Evolutionary conservation across 2,329 filamentous ascomycete species (phyloP).

Genomic region (Domatiomyces globalis): DNA sequence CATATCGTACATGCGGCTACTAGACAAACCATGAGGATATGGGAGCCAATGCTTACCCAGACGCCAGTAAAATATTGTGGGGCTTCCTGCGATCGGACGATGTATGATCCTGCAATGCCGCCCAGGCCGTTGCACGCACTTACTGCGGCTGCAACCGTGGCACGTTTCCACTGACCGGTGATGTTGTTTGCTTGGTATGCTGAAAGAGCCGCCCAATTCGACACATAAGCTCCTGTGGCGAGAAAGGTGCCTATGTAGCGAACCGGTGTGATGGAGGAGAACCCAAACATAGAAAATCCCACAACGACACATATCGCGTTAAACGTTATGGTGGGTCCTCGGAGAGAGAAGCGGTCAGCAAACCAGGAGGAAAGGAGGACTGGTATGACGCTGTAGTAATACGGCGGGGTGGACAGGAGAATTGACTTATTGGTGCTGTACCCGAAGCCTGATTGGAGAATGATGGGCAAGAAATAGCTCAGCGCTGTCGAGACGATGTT

Average conservation of each 20-base stretch:
- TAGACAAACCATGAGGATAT: slow-evolving; percentile 16
- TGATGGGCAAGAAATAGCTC: slow-evolving; percentile 27
- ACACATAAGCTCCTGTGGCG: slow-evolving; percentile 20
- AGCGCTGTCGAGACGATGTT: slow-evolving; percentile 4
- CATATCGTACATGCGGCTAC: slow-evolving; percentile 12
- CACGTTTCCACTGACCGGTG: slow-evolving; percentile 20
- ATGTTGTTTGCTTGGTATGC: slow-evolving; percentile 24
- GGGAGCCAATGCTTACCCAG: slow-evolving; percentile 49
- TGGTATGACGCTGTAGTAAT: slow-evolving; percentile 24
- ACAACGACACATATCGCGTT: slow-evolving; percentile 8
- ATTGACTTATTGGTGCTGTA: slow-evolving; percentile 23
- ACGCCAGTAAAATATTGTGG: slow-evolving; percentile 51
- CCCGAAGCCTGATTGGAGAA: slow-evolving; percentile 25
- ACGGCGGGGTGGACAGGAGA: slow-evolving; percentile 23
- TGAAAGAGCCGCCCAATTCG: slow-evolving; percentile 20
- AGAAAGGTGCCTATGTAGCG: slow-evolving; percentile 14
- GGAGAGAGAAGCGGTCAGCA: slow-evolving; percentile 10
- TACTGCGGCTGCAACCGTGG: slow-evolving; percentile 42
- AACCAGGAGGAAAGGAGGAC: slow-evolving; percentile 20
- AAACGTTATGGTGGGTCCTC: slow-evolving; percentile 11
- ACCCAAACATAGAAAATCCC: slow-evolving; percentile 13
- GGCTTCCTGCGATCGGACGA: slow-evolving; percentile 47
- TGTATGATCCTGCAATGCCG: slow-evolving; percentile 52
- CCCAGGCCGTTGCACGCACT: slow-evolving; percentile 49
- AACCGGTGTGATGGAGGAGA: slow-evolving; percentile 3